Conservation (phyloP, 441 rosid species). For the Croton laevigatus region DNA sequence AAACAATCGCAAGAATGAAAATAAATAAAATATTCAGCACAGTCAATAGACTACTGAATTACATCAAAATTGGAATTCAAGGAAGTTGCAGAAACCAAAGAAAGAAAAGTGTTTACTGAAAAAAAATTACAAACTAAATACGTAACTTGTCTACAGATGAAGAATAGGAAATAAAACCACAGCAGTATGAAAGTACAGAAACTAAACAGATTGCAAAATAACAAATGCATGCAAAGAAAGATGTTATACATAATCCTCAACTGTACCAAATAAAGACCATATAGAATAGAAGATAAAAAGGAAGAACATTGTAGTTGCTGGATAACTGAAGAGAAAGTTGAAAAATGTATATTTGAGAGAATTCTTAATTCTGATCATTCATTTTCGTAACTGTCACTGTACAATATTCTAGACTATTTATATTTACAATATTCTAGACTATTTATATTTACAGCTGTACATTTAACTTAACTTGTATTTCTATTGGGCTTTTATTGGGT, state of each 20-base stretch:
- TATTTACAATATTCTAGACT: too few species aligned
- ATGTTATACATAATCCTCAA: neutral
- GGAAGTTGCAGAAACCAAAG: constrained; percentile 1
- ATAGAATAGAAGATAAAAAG: neutral
- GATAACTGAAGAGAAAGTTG: constrained; percentile 10
- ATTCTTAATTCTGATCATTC: too few species aligned
- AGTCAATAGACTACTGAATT: neutral
- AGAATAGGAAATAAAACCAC: neutral
- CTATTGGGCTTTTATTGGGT: too few species aligned
- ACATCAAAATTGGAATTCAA: constrained; percentile 11
- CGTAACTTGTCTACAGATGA: neutral
- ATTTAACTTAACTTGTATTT: too few species aligned
- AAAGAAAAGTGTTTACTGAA: neutral
- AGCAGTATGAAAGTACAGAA: neutral
- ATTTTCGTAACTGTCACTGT: too few species aligned
- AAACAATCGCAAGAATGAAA: neutral
- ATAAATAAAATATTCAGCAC: neutral
- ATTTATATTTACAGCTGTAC: too few species aligned
- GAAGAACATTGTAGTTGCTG: neutral
- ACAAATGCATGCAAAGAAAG: constrained; percentile 6
- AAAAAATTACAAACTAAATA: neutral
- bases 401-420: too few species aligned
- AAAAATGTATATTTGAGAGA: too few species aligned
- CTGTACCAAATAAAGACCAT: neutral
- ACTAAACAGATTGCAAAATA: constrained; percentile 8